Evolutionary conservation across 2,329 filamentous ascomycete genomes (phyloP).

Genomic region (Penicillium expansum): DNA sequence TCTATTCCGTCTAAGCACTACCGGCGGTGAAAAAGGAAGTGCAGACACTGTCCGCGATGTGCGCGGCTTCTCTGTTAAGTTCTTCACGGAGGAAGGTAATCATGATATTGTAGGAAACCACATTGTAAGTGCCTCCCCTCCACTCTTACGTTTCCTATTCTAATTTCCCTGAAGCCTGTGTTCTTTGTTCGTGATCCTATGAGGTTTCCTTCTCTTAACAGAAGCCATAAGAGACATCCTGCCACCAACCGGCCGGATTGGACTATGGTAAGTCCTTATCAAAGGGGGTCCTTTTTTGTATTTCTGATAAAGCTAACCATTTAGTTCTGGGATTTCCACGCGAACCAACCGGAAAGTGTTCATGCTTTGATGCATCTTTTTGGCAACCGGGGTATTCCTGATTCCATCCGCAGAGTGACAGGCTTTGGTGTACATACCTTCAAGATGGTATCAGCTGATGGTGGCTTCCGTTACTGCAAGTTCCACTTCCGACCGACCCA

Average conservation of each 20-base stretch:
- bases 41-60: slow-evolving; percentile 52
- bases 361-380: slow-evolving; percentile 63
- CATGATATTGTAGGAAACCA: slow-evolving; percentile 28
- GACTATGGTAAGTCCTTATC: slow-evolving; percentile 45
- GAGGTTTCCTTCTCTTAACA: slow-evolving; percentile 44
- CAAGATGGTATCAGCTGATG: slow-evolving; percentile 38
- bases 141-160: not conserved
- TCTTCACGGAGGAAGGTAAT: slow-evolving; percentile 54
- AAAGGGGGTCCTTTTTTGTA: rapidly evolving
- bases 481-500: slow-evolving; percentile 59
- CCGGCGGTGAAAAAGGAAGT: slow-evolving; percentile 47
- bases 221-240: slow-evolving; percentile 67
- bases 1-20: slow-evolving; percentile 50
- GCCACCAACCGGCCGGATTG: slow-evolving; percentile 63
- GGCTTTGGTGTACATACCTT: slow-evolving; percentile 46
- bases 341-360: slow-evolving; percentile 56
- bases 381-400: slow-evolving; percentile 56
- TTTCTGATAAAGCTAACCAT: not conserved
- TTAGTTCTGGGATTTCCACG: slow-evolving; percentile 60
- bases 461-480: slow-evolving; percentile 58
- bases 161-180: slow-evolving; percentile 31
- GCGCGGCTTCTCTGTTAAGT: slow-evolving; percentile 51
- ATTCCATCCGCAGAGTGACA: slow-evolving; percentile 49
- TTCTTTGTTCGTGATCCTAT: slow-evolving; percentile 48
- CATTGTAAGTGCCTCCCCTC: slow-evolving; percentile 10